Evolutionary conservation across 495 filamentous ascomycete species (phyloP).

Genomic region (Aspergillus bertholletiae): DNA sequence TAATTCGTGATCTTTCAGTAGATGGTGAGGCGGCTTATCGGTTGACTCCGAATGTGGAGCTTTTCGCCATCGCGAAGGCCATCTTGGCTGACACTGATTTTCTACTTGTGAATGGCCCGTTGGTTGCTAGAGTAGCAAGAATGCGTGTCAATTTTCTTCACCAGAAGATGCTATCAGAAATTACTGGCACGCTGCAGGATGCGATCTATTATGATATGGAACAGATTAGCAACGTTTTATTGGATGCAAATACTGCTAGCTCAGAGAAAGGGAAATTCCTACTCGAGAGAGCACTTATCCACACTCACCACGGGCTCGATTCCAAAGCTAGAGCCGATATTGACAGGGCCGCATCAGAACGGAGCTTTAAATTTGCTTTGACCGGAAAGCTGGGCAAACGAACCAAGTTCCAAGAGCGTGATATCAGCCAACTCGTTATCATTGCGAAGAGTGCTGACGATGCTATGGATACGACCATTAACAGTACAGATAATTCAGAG

Average conservation of each 20-base stretch:
- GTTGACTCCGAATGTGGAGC: constrained; percentile 75
- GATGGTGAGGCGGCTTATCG: constrained; percentile 87
- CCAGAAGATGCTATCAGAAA: constrained; percentile 81
- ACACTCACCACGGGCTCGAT: constrained; percentile 84
- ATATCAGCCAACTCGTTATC: constrained; percentile 88
- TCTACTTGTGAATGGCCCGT: constrained; percentile 37
- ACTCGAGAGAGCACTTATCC: constrained; percentile 76
- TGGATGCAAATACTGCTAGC: constrained; percentile 27
- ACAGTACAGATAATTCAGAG: constrained; percentile 7
- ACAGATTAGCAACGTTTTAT: constrained; percentile 38
- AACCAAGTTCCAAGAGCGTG: constrained; percentile 87
- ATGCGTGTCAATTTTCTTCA: constrained; percentile 79
- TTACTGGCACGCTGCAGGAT: constrained; percentile 61
- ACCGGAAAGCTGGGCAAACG: constrained; percentile 86
- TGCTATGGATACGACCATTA: constrained; percentile 4
- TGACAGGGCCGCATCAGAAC: constrained; percentile 55
- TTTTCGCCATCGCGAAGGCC: constrained; percentile 72
- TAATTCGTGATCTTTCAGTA: constrained; percentile 63
- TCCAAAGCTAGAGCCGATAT: constrained; percentile 69
- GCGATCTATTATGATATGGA: constrained; percentile 51
- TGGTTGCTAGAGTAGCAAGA: constrained; percentile 39
- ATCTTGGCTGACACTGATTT: constrained; percentile 54
- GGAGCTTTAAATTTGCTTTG: constrained; percentile 75
- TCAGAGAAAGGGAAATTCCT: constrained; percentile 60
- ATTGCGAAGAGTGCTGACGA: constrained; percentile 67